Conservation (phyloP, 768 basidiomycete species). For the Rhodotorula sphaerocarpa region DNA sequence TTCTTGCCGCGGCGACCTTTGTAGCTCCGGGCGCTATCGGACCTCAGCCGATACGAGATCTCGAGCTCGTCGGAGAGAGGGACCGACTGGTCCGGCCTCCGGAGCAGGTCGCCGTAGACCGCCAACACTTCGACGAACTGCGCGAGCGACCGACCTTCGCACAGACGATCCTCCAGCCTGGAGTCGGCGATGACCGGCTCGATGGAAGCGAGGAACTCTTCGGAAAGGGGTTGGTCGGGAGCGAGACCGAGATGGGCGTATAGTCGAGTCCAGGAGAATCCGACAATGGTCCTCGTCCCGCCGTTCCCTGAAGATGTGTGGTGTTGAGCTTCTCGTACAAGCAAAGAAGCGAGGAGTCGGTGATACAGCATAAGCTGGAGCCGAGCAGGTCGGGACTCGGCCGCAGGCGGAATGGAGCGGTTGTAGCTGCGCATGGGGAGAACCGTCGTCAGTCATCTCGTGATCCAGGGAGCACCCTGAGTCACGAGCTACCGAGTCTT, state of each 20-base stretch:
- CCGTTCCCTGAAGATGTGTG: not conserved
- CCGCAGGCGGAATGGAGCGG: slow-evolving; percentile 51
- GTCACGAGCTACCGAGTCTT: slow-evolving; percentile 59
- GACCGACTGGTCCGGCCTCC: slow-evolving; percentile 34
- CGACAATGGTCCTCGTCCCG: no score
- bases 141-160: no score
- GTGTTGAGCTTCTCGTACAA: slow-evolving; percentile 46
- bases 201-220: slow-evolving; percentile 16
- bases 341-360: slow-evolving; percentile 54
- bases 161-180: no score
- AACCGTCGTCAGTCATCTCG: not conserved
- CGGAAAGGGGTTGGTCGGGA: not conserved
- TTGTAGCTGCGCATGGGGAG: slow-evolving; percentile 21
- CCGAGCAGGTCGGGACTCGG: slow-evolving; percentile 55
- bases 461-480: no score
- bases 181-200: no score
- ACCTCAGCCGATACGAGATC: slow-evolving; percentile 25
- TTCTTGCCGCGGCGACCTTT: not conserved
- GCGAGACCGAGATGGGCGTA: slow-evolving; percentile 16
- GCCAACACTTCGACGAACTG: slow-evolving; percentile 54
- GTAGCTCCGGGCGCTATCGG: not conserved
- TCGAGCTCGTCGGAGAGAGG: slow-evolving; percentile 44
- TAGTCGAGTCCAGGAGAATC: slow-evolving; percentile 22
- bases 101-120: slow-evolving; percentile 25
- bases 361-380: slow-evolving; percentile 73